Conservation (phyloP, 495 filamentous ascomycete species). For the Tuber aestivum region DNA sequence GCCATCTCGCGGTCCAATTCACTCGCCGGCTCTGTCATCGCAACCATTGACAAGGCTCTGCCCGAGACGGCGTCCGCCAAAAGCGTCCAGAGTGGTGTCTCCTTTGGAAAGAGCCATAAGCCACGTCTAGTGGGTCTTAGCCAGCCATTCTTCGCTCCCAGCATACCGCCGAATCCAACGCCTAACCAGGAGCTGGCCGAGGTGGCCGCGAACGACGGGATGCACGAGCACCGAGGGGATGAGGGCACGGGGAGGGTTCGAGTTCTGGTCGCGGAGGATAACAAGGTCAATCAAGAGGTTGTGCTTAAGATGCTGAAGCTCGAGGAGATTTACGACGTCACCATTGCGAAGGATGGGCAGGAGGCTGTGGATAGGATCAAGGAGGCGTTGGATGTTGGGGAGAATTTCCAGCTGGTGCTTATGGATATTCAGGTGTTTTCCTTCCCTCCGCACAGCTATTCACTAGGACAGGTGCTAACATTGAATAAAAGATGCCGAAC, state of each 20-base stretch:
- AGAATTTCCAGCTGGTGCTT: slow-evolving; percentile 76
- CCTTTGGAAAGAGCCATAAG: slow-evolving; percentile 51
- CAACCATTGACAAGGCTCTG: slow-evolving; percentile 28
- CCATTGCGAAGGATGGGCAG: slow-evolving; percentile 78
- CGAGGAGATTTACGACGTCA: slow-evolving; percentile 68
- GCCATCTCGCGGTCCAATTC: slow-evolving; percentile 28
- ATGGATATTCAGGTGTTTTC: slow-evolving; percentile 66
- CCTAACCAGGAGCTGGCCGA: slow-evolving; percentile 42
- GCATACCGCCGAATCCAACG: slow-evolving; percentile 41
- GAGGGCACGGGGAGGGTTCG: slow-evolving; percentile 54
- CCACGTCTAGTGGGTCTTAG: slow-evolving; percentile 77
- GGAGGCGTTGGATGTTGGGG: slow-evolving; percentile 64
- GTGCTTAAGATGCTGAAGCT: slow-evolving; percentile 70
- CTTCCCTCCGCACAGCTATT: not conserved
- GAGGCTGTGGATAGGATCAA: slow-evolving; percentile 84
- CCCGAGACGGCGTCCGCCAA: slow-evolving; percentile 35
- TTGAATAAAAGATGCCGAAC: slow-evolving; percentile 69
- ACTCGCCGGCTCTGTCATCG: slow-evolving; percentile 7
- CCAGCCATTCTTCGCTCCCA: slow-evolving; percentile 75
- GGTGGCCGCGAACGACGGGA: slow-evolving; percentile 45
- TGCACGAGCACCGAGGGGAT: slow-evolving; percentile 42
- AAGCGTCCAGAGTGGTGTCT: slow-evolving; percentile 25
- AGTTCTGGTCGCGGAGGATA: slow-evolving; percentile 91
- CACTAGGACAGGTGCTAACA: not conserved
- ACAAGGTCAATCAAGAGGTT: slow-evolving; percentile 90